Conservation (phyloP, 169 alveolate species). For the Neospora caninum region DNA sequence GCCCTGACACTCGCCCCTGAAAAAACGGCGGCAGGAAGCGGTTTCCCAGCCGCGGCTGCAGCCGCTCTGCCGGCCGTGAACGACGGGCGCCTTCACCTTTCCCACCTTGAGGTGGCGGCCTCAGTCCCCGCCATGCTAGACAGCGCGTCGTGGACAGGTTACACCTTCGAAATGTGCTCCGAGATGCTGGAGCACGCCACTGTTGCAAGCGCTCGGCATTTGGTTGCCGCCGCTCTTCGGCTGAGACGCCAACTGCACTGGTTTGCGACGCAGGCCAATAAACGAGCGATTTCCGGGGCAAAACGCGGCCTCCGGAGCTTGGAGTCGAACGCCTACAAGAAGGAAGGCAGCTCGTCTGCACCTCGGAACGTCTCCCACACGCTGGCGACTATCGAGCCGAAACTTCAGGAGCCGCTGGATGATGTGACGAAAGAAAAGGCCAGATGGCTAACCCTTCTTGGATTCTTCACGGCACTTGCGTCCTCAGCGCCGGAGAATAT, state of each 20-base stretch:
- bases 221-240: constrained; percentile 49
- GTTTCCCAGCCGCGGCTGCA: background rate
- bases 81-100: background rate
- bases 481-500: background rate
- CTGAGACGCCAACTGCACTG: constrained; percentile 61
- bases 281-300: background rate
- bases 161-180: constrained; percentile 15
- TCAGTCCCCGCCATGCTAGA: background rate
- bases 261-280: background rate
- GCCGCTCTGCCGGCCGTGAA: background rate
- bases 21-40: background rate
- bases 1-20: background rate
- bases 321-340: too few species aligned
- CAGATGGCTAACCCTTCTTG: background rate
- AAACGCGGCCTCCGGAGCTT: too few species aligned
- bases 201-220: constrained; percentile 46
- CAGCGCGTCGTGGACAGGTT: background rate
- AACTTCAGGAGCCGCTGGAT: too few species aligned
- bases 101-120: background rate
- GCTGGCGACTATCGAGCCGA: too few species aligned
- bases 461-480: constrained; percentile 13
- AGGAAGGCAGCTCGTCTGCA: too few species aligned
- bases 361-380: too few species aligned
- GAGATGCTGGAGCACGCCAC: constrained; percentile 67
- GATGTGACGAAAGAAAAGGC: background rate